Base-by-base conservation (phyloP, 1,139 yeast species). In the Saccharomyces uvarum region DNA sequence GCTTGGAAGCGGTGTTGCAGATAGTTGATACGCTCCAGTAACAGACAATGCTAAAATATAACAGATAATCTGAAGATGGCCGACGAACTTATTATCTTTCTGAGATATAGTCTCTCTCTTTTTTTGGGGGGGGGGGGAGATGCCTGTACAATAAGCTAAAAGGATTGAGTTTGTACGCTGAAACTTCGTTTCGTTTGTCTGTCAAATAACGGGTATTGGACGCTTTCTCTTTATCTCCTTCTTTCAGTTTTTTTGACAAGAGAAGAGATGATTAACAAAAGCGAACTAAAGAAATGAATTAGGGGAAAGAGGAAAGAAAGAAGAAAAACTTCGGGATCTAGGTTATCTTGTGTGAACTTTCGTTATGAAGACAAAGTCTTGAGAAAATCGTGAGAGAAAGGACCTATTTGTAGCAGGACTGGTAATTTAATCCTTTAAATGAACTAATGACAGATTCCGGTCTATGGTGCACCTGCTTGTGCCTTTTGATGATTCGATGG, bases 401-500 rank as follows among this genome's bases (percentile, higher is more conserved):
- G 44, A 38, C 26, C 19, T 38, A 38, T 16, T 38, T 38, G 44
- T 38, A 38, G 21, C 13, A 38, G 44, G 44, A 38, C 19, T 11
- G 44, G 9, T 9, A 19, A 38, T 38, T 38, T 38, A 16, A 38
- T 19, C 44, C 44, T 38, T 38, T 6, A 38, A 19, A 9, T 19
- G 19, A 33, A 38, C 44, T 14, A 38, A 38, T 19, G 24, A 38
- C 44, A 38, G 9, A 38, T 19, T 38, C 24, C 19, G 44, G 44
- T 38, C n/a, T 38, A 11, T 38, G 13, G 13, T 13, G 44, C 31
- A 41, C 47, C 14, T 51, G 16, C n/a, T 16, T 31, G 21, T 44
- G 51, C 7, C 53, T 55, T 29, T 24, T 28, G 13, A 28, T 47
- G n/a, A 33, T 16, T 47, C 32, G 46, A 13, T 51, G 52, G 46